Evolutionary conservation across 352 stramenopile species (phyloP), one percentile per base, ranked within the genome.

Genomic region (Pythium brachiatum): DNA sequence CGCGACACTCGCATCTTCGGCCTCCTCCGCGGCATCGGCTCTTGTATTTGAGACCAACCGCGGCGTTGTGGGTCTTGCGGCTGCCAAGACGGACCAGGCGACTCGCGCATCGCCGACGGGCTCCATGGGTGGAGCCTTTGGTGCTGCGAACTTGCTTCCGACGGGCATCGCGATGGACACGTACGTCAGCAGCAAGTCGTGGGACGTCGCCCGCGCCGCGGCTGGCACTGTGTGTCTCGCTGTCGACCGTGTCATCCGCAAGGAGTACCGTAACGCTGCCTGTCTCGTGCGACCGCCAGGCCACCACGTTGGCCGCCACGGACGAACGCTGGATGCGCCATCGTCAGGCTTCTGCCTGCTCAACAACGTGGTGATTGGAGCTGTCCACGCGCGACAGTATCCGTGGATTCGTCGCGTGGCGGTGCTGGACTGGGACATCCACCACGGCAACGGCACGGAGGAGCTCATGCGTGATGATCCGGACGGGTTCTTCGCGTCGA

Each of bases 361-460:
- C 36, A 99, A 99, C 78, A 99, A 99, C 69, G 95, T 99, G 29
- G 97, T 97, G 41, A 98, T 99, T 65, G 97, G 89, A 26, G 97
- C 96, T n/a, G 95, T 96, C 13, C 98, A 99, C 67, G 97, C 97
- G n/a, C 81, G 94, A 34, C 88, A 94, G 57, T 95, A 79, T 59
- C 84, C 83, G 23, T 90, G 78, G 78, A 96, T 99, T 51, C 79
- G 84, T 32, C 96, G 97, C 59, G 79, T 99, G 32, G 97, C 96
- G 1, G 97, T 99, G 57, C 81, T 99, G 26, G 97, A 99, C 74
- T 99, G 98, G 88, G 97, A 99, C 70, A 98, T 99, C 25, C 97
- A 99, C 69, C 97, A 99, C 66, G 90, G 97, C 32, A 99, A 99
- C 77, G 97, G 97, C 36, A 99, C 97, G 3, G 97, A 99, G 47